phyloP scores from a whole-genome alignment of 805 yeast species.

The Candida endomychidarum region DNA sequence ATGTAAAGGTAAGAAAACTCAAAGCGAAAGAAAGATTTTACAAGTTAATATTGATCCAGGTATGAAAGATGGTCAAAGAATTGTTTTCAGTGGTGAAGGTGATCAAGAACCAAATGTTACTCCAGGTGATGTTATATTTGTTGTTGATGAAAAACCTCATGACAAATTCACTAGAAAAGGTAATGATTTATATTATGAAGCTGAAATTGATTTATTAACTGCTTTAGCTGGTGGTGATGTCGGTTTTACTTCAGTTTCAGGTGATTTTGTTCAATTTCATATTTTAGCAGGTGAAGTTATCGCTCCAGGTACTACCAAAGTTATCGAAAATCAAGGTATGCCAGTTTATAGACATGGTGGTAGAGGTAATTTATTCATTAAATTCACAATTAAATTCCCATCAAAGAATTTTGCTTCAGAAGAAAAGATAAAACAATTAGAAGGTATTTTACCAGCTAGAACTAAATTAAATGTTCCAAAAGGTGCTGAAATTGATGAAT shows the following conservation, averaged over 20 bases:
- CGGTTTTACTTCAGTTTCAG: constrained; percentile 84
- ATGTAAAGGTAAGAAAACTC: constrained; percentile 88
- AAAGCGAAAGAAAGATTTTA: constrained; percentile 84
- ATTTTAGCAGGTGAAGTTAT: constrained; percentile 92
- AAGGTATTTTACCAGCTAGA: constrained; percentile 78
- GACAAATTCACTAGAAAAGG: constrained; percentile 81
- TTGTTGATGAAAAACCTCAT: constrained; percentile 88
- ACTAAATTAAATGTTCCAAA: constrained; percentile 58
- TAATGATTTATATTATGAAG: constrained; percentile 80
- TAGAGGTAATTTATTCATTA: constrained; percentile 80
- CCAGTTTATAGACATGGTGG: constrained; percentile 89
- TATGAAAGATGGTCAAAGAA: constrained; percentile 90
- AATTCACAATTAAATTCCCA: constrained; percentile 91
- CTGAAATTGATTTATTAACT: constrained; percentile 86
- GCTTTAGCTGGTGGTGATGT: constrained; percentile 96
- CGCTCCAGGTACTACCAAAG: constrained; percentile 77
- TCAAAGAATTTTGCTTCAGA: constrained; percentile 67
- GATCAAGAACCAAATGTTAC: constrained; percentile 94
- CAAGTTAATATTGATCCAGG: constrained; percentile 97
- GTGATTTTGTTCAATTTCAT: constrained; percentile 82
- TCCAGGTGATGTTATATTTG: constrained; percentile 95
- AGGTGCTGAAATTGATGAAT: constrained; percentile 78
- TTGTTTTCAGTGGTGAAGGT: constrained; percentile 92
- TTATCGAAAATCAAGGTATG: constrained; percentile 94
- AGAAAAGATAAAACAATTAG: constrained; percentile 71